Base-by-base conservation (phyloP, 2,329 filamentous ascomycete species). In the Orbilia quercus region DNA sequence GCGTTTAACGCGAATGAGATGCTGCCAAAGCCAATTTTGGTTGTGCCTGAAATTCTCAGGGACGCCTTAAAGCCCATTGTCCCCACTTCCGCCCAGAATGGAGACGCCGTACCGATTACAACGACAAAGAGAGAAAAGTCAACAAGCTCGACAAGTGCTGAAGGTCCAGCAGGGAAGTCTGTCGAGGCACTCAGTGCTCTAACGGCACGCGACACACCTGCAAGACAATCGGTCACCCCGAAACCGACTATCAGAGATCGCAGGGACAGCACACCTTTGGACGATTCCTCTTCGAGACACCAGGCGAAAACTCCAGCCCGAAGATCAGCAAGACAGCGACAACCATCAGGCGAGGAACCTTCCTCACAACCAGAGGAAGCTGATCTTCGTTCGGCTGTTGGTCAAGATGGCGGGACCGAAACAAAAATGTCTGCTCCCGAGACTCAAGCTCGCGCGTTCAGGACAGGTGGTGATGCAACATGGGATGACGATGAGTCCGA, bases 1-100 rank as follows among this genome's bases (percentile, higher is more conserved):
- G 55, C 69, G 16, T 73, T 73, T 45, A 73, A 73, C 31, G 69
- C 69, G 16, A 66, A 66, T n/a, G 69, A 73, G 12, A 73, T 73
- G 69, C 54, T 73, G 11, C 69, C 69, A 42, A 65, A 65, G 42
- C 34, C 60, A 4, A 73, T 55, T 3, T 5, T 57, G 20, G 44
- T 65, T 31, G 53, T 75, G 2, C 64, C 72, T 7, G 65, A 71
- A 5, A 45, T 58, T 34, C 20, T 25, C 7, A 65, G 57, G 40
- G 66, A 71, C 48, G 44, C 66, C 25, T 48, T 59, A 5, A 67
- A 73, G 47, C 48, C 66, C n/a, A 47, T 65, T 23, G 58, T 66
- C 38, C 44, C 73, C 20, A 11, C 64, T 18, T n/a, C 18, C 40
- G 36, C 31, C 20, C 60, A 62, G 6, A 65, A 55, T 28, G 60